Conservation (phyloP, 169 alveolate genomes). For the Hammondia hammondi region DNA sequence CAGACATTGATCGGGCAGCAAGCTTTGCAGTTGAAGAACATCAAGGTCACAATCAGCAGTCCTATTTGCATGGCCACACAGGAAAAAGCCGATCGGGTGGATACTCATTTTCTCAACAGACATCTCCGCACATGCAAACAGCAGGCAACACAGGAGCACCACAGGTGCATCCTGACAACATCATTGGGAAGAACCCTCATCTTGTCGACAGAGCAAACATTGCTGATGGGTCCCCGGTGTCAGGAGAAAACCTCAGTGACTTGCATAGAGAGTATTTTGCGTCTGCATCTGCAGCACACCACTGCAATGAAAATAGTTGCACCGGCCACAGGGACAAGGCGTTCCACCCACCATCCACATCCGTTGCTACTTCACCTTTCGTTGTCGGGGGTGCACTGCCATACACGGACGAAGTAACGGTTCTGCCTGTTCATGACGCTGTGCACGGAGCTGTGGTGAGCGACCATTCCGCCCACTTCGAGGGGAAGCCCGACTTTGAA, state of each 20-base stretch:
- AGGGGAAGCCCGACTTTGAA: neutral
- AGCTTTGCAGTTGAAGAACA: neutral
- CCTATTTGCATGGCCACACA: neutral
- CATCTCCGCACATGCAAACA: too few relatives aligned
- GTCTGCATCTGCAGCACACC: neutral
- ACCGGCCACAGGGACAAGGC: neutral
- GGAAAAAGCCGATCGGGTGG: neutral
- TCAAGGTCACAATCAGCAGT: neutral
- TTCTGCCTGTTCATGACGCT: neutral
- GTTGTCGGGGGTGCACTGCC: too few relatives aligned
- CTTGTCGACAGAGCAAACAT: neutral
- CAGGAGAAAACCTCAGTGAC: neutral
- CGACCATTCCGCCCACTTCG: neutral
- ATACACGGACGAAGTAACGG: neutral
- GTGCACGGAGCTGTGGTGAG: neutral
- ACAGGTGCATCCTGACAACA: neutral
- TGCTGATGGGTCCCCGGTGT: neutral
- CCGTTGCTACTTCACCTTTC: neutral
- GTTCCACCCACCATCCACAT: neutral
- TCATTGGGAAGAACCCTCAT: neutral
- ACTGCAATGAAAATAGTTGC: neutral
- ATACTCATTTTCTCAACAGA: too few relatives aligned
- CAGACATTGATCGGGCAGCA: neutral
- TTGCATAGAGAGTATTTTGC: neutral
- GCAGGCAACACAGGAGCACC: neutral